Conservation (phyloP, 2,329 filamentous ascomycete genomes). For the Aspergillus nomiae region DNA sequence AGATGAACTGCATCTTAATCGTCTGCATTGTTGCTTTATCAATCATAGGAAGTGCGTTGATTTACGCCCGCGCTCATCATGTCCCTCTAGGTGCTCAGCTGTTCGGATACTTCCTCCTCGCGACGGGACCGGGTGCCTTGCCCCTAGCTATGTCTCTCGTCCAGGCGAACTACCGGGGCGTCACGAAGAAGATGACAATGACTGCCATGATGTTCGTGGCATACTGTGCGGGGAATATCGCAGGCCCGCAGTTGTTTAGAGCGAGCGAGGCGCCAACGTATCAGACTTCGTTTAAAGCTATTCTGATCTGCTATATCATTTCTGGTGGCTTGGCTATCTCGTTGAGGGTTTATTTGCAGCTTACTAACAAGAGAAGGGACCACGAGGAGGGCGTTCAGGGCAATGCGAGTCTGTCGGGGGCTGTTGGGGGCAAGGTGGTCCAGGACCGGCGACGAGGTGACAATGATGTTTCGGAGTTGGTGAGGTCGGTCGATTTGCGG, state of each 20-base stretch:
- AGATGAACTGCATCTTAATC: constrained; percentile 40
- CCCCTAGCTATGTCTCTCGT: constrained; percentile 59
- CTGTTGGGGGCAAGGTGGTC: constrained; percentile 47
- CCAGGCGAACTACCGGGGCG: constrained; percentile 58
- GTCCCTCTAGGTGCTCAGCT: constrained; percentile 48
- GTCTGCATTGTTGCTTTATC: constrained; percentile 54
- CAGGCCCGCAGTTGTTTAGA: constrained; percentile 59
- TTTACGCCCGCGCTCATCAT: constrained; percentile 50
- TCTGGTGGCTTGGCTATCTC: constrained; percentile 48
- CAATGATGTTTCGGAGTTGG: constrained; percentile 35
- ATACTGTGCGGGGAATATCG: constrained; percentile 60
- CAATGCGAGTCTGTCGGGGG: constrained; percentile 30
- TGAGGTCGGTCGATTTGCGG: constrained; percentile 37
- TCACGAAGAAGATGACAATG: constrained; percentile 64
- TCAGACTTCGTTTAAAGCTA: constrained; percentile 56
- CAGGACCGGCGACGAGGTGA: constrained; percentile 33
- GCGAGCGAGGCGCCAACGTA: constrained; percentile 54
- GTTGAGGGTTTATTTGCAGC: constrained; percentile 53
- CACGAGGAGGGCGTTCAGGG: constrained; percentile 37
- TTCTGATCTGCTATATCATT: constrained; percentile 59
- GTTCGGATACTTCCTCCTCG: constrained; percentile 61
- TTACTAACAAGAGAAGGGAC: constrained; percentile 48
- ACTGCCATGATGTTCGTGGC: constrained; percentile 58
- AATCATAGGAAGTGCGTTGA: constrained; percentile 56
- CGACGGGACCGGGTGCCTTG: constrained; percentile 56